These are phyloP conservation scores for Citrus medica DNA, from an alignment of 345 rosid species.

Conservation along the genomic window DNA sequence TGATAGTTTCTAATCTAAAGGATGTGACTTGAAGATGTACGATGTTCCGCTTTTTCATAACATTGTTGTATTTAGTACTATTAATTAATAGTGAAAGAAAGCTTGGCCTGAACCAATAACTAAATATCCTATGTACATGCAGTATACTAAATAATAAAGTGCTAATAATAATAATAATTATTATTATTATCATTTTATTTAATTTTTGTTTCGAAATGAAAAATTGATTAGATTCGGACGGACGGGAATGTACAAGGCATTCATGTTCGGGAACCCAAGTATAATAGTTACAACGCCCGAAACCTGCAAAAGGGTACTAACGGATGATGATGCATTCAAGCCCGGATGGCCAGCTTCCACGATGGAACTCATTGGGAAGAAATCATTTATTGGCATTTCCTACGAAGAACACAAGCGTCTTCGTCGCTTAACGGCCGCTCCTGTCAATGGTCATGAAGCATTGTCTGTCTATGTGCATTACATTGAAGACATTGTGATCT, in stretches of 20 bases:
- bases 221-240: constrained; percentile 51
- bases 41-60: neutral
- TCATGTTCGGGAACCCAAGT: constrained; percentile 85
- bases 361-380: constrained; percentile 61
- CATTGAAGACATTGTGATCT: constrained; percentile 58
- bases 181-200: neutral
- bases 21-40: neutral
- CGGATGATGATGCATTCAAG: constrained; percentile 63
- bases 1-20: no score
- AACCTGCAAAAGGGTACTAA: constrained; percentile 54
- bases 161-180: no score
- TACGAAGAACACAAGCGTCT: constrained; percentile 86
- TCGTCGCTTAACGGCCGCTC: constrained; percentile 67
- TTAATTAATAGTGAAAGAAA: no score
- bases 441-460: constrained; percentile 81
- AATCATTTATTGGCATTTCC: constrained; percentile 70
- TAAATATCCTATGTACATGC: no score
- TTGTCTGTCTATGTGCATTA: constrained; percentile 52
- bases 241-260: constrained; percentile 65
- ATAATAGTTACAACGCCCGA: constrained; percentile 74
- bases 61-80: neutral
- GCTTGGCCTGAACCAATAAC: no score
- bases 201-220: neutral
- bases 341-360: constrained; percentile 87
- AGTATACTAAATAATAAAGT: no score